A percentile compares a stretch with the other conserved stretches of the same genome.
Conservation (phyloP, 73 alveolate species). For the Breviolum minutum region DNA sequence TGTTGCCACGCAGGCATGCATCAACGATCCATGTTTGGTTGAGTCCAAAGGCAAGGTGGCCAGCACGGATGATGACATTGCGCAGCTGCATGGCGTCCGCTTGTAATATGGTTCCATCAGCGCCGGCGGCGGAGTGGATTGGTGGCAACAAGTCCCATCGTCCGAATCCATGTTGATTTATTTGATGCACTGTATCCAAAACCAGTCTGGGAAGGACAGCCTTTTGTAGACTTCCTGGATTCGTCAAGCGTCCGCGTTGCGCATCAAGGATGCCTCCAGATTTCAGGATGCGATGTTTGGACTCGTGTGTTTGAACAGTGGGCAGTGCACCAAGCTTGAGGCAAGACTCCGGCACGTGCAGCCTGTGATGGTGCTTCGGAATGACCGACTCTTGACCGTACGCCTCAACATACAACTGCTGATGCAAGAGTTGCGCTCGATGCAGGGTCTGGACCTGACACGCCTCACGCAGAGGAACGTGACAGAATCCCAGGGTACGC, state of each 20-base stretch:
- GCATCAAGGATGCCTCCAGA: background rate
- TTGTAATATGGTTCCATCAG: too few species aligned
- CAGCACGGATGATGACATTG: too few species aligned
- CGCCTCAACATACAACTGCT: background rate
- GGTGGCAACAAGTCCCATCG: background rate
- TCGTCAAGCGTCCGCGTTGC: background rate
- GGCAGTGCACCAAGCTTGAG: background rate
- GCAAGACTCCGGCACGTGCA: background rate
- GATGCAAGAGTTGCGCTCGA: background rate
- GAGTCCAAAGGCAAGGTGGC: too few species aligned
- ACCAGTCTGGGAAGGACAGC: background rate
- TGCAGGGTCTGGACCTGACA: background rate
- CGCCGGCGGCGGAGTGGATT: background rate
- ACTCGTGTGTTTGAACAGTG: background rate
- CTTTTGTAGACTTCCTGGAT: background rate
- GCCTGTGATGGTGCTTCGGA: constrained; percentile 30
- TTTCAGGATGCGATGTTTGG: background rate
- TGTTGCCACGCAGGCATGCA: too few species aligned
- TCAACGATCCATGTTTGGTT: too few species aligned
- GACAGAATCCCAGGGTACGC: background rate
- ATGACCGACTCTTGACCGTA: background rate
- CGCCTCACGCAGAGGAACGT: background rate
- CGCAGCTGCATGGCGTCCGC: too few species aligned
- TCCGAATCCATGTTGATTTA: background rate
- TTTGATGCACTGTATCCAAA: background rate